Evolutionary conservation across 164 flowering plant species (phyloP), one percentile per base, ranked within the genome.

Genomic region (Kalanchoe fedtschenkoi): DNA sequence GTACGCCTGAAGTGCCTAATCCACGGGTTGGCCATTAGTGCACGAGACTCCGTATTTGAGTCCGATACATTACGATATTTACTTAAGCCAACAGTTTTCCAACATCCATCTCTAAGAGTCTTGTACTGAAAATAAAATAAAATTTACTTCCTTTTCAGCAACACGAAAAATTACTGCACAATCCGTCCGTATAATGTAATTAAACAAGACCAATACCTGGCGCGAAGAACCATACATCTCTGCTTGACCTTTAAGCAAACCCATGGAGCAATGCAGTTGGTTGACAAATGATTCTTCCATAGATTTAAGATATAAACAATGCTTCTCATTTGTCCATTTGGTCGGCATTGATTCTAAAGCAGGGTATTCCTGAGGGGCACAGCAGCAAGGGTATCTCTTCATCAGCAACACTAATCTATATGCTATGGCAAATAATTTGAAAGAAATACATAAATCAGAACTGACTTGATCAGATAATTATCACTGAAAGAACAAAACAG

Each of bases 261-360:
- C 28, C 32, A 16, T 51, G 14, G 54, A 47, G 28, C 2, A 22
- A 47, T 19, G 29, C 56, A 51, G 8, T 17, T 51, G 6, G 17
- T 51, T 51, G 32, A 51, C 56, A 51, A 51, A 51, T 24, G 56
- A 51, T n/a, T 30, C 56, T 51, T 51, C 56, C 56, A 51, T 51
- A 24, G 56, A 26, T 13, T 51, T 51, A 3, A 51, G 56, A 26
- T 51, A 51, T 17, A 26, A 51, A 51, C n/a, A 10, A 17, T 51
- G 56, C 32, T 51, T 51, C 56, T 51, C 56, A 7, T 51, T 26
- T 2, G 56, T 51, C 56, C 56, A 51, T 51, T 51, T 17, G 16
- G 32, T 28, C 14, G 3, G 3, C 28, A 5, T 37, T 15, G 9
- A 37, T 8, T 37, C 39, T 37, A 47, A 47, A 21, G 14, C 54